Conservation (phyloP, 1,284 basidiomycete species). For the Puccinia polysora region DNA sequence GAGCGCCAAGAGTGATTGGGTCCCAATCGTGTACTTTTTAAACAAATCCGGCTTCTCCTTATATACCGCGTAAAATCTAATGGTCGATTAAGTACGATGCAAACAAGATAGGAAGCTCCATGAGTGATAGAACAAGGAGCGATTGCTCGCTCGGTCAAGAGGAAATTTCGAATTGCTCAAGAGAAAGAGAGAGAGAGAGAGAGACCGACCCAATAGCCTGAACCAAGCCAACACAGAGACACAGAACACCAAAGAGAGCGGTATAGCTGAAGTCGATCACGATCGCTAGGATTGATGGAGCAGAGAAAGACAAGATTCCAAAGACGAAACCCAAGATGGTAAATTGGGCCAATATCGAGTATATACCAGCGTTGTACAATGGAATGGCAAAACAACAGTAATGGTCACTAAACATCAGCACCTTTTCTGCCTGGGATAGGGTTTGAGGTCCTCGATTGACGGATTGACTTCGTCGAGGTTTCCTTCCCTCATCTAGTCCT, state of each 20-base stretch:
- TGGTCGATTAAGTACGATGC: not conserved
- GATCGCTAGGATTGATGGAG: constrained; percentile 39
- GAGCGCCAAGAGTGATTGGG: not conserved
- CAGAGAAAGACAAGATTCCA: constrained; percentile 25
- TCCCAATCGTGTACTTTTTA: constrained; percentile 8
- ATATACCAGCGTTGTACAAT: constrained; percentile 40
- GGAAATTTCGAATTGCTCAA: not conserved
- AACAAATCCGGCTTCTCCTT: constrained; percentile 31
- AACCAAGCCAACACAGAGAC: constrained; percentile 16
- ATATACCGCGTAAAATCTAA: constrained; percentile 40
- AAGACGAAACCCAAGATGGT: constrained; percentile 36
- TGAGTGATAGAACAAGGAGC: not conserved
- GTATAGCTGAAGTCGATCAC: not conserved
- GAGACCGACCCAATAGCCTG: constrained; percentile 33
- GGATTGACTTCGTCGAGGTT: not conserved
- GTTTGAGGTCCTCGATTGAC: too few species aligned
- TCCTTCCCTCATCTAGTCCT: not conserved
- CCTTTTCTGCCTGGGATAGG: constrained; percentile 7
- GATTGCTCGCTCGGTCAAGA: not conserved
- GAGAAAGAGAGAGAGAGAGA: not conserved
- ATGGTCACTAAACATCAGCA: constrained; percentile 20
- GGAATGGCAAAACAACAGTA: constrained; percentile 44
- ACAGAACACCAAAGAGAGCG: constrained; percentile 30
- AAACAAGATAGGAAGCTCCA: not conserved
- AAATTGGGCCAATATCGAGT: constrained; percentile 39